Conservation (phyloP, 208 protist genomes). For the Dictyostelium gargantuum region DNA sequence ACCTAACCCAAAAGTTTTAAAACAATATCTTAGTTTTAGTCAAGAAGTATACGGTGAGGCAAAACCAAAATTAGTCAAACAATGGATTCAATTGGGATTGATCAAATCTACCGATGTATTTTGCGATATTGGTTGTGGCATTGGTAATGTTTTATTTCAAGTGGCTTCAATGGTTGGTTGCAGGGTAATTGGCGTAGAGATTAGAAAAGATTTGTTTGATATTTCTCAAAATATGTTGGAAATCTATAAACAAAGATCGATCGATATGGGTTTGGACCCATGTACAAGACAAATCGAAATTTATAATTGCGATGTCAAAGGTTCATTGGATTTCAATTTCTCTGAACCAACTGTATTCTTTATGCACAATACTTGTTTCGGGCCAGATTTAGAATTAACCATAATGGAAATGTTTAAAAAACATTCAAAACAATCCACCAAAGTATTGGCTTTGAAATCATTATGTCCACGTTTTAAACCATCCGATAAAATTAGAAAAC, state of each 20-base stretch:
- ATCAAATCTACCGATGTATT: not conserved
- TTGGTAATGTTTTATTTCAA: conserved; percentile 45
- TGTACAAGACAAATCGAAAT: not conserved
- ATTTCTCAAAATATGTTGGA: not conserved
- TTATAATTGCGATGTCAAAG: not conserved
- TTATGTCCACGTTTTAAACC: conserved; percentile 15
- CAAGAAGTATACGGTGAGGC: conserved; percentile 29
- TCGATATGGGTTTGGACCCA: not conserved
- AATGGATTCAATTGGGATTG: not conserved
- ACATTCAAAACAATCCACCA: not conserved
- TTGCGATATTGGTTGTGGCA: conserved; percentile 23
- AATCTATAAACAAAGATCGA: not conserved
- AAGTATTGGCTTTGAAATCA: not conserved
- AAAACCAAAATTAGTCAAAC: not conserved
- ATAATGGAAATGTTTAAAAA: conserved; percentile 6
- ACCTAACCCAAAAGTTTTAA: not conserved
- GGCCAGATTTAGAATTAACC: not conserved
- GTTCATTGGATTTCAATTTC: not conserved
- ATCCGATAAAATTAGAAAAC: not conserved
- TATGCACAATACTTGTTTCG: conserved; percentile 39
- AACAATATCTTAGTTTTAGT: not conserved
- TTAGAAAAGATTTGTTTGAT: not conserved
- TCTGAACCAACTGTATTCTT: not conserved
- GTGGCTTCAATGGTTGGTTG: conserved; percentile 24
- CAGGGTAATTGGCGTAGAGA: not conserved